Conservation (phyloP, 1,284 basidiomycete genomes). For the Xerocomus nothofagi region DNA sequence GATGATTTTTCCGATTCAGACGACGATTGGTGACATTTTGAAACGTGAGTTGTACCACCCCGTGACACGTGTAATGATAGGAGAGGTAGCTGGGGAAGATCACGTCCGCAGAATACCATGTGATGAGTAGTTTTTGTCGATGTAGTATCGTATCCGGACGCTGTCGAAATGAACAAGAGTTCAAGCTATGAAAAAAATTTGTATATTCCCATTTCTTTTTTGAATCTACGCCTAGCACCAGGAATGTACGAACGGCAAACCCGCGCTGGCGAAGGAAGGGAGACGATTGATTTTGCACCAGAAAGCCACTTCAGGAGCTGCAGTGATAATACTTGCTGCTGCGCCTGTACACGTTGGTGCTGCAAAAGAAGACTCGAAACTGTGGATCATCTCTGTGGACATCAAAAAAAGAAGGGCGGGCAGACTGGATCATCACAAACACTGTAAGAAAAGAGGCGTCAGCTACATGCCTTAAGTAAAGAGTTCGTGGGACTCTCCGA, state of each 20-base stretch:
- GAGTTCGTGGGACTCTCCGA: no score
- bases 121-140: background rate
- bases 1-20: constrained; percentile 29
- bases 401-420: no score
- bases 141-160: background rate
- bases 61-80: no score
- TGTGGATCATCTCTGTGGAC: no score
- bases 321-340: constrained; percentile 27
- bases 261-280: constrained; percentile 11
- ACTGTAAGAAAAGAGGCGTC: no score
- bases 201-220: constrained; percentile 13
- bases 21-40: constrained; percentile 31
- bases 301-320: constrained; percentile 39
- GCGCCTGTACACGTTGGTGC: constrained; percentile 37
- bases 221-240: constrained; percentile 10
- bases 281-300: constrained; percentile 29
- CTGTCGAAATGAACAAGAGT: background rate
- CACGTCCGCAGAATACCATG: background rate
- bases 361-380: background rate
- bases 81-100: no score
- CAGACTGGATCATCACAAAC: no score
- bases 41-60: no score
- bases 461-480: no score
- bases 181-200: background rate
- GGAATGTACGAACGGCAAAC: background rate